phyloP scores from a whole-genome alignment of 2,329 filamentous ascomycete genomes.

The Lachnellula arida region DNA sequence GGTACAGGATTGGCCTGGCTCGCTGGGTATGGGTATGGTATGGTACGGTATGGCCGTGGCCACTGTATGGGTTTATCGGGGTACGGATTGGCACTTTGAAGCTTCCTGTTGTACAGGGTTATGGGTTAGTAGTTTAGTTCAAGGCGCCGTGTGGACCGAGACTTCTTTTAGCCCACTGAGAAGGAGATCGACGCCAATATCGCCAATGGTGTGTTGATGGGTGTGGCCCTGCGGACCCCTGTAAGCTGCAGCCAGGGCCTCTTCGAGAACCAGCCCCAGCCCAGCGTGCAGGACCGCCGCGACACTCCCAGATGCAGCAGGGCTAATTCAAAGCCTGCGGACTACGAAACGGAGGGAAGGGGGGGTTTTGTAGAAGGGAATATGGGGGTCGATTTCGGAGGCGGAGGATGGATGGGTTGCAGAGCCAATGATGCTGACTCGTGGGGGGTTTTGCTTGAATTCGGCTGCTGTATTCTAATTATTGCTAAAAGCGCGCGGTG shows the following conservation, averaged over 20 bases:
- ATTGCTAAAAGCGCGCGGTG: slow-evolving; percentile 5
- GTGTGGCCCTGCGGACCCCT: neutral
- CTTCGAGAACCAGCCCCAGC: neutral
- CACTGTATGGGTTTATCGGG: no score
- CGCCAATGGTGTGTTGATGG: neutral
- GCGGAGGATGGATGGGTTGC: no score
- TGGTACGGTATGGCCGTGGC: no score
- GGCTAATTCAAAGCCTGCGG: slow-evolving; percentile 5
- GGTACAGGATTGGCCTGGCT: neutral
- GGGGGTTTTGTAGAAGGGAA: no score
- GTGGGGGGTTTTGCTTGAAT: neutral
- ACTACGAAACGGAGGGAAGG: slow-evolving; percentile 8
- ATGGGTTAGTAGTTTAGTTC: no score
- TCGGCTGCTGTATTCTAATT: slow-evolving; percentile 13
- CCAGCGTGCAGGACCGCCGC: no score
- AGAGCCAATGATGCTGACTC: no score
- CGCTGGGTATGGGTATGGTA: neutral
- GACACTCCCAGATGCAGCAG: no score
- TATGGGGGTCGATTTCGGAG: no score
- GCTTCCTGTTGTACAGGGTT: no score
- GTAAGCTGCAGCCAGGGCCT: slow-evolving; percentile 1
- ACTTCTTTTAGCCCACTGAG: slow-evolving; percentile 14
- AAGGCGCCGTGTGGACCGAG: neutral
- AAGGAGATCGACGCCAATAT: slow-evolving; percentile 19
- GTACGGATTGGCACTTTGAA: neutral